Base-by-base conservation (phyloP, 192 early-diverging fungal species). In the Backusella morwellensis region DNA sequence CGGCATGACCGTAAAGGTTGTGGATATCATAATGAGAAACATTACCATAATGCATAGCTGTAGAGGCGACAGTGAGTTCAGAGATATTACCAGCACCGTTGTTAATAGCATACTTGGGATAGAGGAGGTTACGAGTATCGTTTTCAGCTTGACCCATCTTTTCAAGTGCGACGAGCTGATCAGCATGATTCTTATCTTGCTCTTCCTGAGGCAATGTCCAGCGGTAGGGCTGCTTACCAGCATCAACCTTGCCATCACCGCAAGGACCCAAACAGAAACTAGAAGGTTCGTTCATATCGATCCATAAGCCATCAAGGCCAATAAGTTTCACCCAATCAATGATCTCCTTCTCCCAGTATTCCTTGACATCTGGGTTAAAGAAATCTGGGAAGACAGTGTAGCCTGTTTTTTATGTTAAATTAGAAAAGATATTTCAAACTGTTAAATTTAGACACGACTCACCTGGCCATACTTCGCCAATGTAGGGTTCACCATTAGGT, bases 261-360 rank as follows among this genome's bases (percentile, higher is more conserved):
- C 90, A 91, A 32, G 82, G 74, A 8, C 91, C 91, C n/a, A 84
- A 81, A 76, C 91, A 92, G 69, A 92, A 92, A 74, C 82, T 89
- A 12, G 85, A 81, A 1, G 90, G 84, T 77, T 91, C 91, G 79
- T 92, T 92, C 91, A 92, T 92, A 73, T 92, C 91, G 38, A 92
- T 89, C 91, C 91, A 92, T 36, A 91, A 26, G 63, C 78, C 78
- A 63, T 79, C 78, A 42, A 79, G 50, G 9, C 66, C 66, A 44
- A 79, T 59, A 26, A 67, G 54, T 6, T 66, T 59, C 14, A 79
- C 41, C 66, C 73, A 79, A 34, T 75, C 75, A 15, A 76, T 67
- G 8, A 92, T 75, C 75, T 87, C 88, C 5, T 79, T 80, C 17
- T 73, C 66, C 80, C 87, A 91, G 81, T 89, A 88, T 7, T 73